Base-by-base conservation (phyloP, 75 land plant genomes). In the Cryptomeria japonica region DNA sequence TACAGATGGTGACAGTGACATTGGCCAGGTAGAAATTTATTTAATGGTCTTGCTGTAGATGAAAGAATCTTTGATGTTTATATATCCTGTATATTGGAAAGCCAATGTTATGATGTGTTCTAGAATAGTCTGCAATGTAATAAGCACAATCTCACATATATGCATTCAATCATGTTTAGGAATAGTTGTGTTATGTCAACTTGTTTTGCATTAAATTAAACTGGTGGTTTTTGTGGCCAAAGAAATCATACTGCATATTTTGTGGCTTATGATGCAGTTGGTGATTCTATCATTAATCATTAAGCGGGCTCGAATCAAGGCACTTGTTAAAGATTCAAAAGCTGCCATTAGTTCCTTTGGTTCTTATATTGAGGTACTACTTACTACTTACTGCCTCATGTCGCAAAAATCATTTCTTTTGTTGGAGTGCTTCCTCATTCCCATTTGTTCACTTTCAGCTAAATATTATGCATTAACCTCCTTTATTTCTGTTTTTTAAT, bases 1-100 rank as follows among this genome's bases (percentile, higher is more conserved):
- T 13, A 96, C 97, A 9, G 94, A 98, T 93, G 99, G 98, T 70
- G 99, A 98, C 86, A 96, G 96, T 88, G 97, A 97, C 83, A 95
- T 95, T 90, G 99, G 99, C 87, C 96, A 98, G 99, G 99, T 98
- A 32, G 41, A 82, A 46, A 8, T 28, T 46, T 46, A 38, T 28
- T 19, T 28, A 44, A 82, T n/a, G 51, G 12, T 82, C 31, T 39
- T 39, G 37, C 80, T 37, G 2, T 37, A 82, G 49, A 39, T 82
- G 46, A 44, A 82, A 82, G 13, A 82, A 46, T 7, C 51, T 82
- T 36, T 37, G 41, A 85, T 85, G 58, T n/a, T 85, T 85, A 55
- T 2, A 55, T 85, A 36, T 37, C 64, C 41, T 85, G 41, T 36
- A 55, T 36, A 18, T 37, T 46, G 47, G 70, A 82, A 46, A 19